A percentile compares a stretch with the other conserved stretches of the same genome.
Evolutionary conservation across 345 rosid genomes (phyloP).

Genomic region (Nasturtium officinale): DNA sequence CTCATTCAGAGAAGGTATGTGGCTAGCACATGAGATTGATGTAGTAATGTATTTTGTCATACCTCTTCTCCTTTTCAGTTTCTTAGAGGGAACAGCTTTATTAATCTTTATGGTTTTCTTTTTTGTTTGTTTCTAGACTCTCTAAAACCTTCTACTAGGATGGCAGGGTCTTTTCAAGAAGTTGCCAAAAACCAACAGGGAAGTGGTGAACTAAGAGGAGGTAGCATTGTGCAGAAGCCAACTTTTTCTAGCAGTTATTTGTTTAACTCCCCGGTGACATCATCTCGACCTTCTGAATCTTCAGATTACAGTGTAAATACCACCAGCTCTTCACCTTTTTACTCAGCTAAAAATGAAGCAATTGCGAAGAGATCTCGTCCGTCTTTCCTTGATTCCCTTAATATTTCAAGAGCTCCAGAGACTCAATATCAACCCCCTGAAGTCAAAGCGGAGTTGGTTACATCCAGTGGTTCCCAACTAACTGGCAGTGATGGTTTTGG

Average conservation of each 20-base stretch:
- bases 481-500: slow-evolving; percentile 46
- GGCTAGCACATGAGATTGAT: slow-evolving; percentile 25
- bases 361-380: slow-evolving; percentile 70
- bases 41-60: slow-evolving; percentile 19
- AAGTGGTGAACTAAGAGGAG: slow-evolving; percentile 40
- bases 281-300: slow-evolving; percentile 51
- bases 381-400: slow-evolving; percentile 88
- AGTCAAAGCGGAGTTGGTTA: slow-evolving; percentile 41
- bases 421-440: slow-evolving; percentile 48
- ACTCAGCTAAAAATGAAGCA: slow-evolving; percentile 54
- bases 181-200: slow-evolving; percentile 42
- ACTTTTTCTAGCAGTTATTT: slow-evolving; percentile 49
- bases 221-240: slow-evolving; percentile 49
- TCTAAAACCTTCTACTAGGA: slow-evolving; percentile 44
- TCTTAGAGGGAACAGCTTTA: slow-evolving; percentile 29
- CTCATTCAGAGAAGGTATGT: slow-evolving; percentile 48
- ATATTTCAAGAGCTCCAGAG: slow-evolving; percentile 59
- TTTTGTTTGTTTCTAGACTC: slow-evolving; percentile 46
- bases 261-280: slow-evolving; percentile 39
- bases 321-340: slow-evolving; percentile 48
- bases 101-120: slow-evolving; percentile 17
- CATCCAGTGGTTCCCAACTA: slow-evolving; percentile 44
- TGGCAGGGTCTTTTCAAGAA: slow-evolving; percentile 49
- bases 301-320: slow-evolving; percentile 49
- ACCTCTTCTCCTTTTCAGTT: slow-evolving; percentile 15